A percentile compares a stretch with the other conserved stretches of the same genome.
These are phyloP conservation scores for Globisporangium cederbergense DNA, from an alignment of 352 stramenopile genomes.

Conservation along the genomic window DNA sequence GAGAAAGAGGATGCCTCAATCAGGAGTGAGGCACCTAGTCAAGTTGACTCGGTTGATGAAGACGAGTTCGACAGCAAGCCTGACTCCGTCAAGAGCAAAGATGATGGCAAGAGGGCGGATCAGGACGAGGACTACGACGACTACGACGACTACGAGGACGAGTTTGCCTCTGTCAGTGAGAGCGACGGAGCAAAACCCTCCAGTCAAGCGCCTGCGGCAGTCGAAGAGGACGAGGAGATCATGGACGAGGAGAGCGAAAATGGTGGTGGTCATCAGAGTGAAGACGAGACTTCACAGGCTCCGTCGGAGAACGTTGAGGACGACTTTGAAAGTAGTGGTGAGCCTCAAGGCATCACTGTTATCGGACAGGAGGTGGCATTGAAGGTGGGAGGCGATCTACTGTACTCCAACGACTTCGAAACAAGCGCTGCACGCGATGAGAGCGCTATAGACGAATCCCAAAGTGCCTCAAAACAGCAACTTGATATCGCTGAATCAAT, in stretches of 20 bases:
- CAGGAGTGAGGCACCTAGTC: neutral
- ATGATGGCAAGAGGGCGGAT: neutral
- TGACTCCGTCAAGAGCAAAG: conserved; percentile 1
- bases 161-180: conserved; percentile 15
- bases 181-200: neutral
- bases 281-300: conserved; percentile 7
- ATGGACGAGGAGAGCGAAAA: neutral
- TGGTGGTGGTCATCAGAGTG: neutral
- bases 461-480: neutral
- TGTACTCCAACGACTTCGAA: conserved; percentile 12
- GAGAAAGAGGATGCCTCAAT: conserved; percentile 3
- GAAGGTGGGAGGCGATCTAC: neutral
- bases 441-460: neutral
- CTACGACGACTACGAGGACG: conserved; percentile 21
- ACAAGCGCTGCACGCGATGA: neutral
- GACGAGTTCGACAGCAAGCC: neutral
- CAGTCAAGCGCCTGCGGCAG: neutral
- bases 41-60: neutral
- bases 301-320: conserved; percentile 11
- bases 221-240: neutral
- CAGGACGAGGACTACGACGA: conserved; percentile 9
- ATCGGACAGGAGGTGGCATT: neutral
- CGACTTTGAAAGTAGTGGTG: conserved; percentile 13
- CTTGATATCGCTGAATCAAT: neutral
- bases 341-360: neutral